Base-by-base conservation (phyloP, 2,329 filamentous ascomycete genomes). In the Cyphellophora attinorum region DNA sequence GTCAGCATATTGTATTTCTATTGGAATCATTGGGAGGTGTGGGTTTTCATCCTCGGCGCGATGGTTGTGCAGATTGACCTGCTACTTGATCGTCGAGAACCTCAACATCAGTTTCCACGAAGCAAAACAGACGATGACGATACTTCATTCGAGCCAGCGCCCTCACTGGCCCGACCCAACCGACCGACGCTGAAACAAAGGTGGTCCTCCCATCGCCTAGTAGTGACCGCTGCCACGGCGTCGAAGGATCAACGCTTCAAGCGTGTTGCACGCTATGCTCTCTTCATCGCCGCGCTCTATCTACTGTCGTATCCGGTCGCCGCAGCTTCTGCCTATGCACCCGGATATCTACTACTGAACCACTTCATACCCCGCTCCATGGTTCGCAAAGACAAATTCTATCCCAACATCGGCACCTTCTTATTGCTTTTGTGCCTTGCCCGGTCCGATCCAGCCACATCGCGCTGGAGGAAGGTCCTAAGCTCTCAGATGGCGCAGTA, bases 11-110 rank as follows among this genome's bases (percentile, higher is more conserved):
- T 59, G 42, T 64, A 58, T 37, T 55, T 60, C 37, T 55, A 57
- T 15, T 62, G 58, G 49, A 60, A 61, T 18, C 57, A 60, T 33
- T 65, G 61, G 61, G 61, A 65, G 21, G 50, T 64, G 10, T 59
- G 62, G 19, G 51, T 64, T 3, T 64, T 64, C 40, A 45, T 64
- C 3, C 46, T 53, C 2, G 61, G 61, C 15, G 62, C 62, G 45
- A 37, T 64, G 12, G 57, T 65, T 48, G 61, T 60, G 19, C 60
- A 65, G 38, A 44, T 58, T 5, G 61, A 65, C 36, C 48, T 62
- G 12, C 57, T 63, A 34, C 34, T 47, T 8, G 46, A 39, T 6
- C 44, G 46, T 29, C 38, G 37, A 5, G 27, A 54, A 8, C 21
- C 8, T 25, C 21, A 25, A 8, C 21, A 25, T n/a, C 21, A 25